Evolutionary conservation across 345 rosid species (phyloP).

Genomic region (Salix udensis): DNA sequence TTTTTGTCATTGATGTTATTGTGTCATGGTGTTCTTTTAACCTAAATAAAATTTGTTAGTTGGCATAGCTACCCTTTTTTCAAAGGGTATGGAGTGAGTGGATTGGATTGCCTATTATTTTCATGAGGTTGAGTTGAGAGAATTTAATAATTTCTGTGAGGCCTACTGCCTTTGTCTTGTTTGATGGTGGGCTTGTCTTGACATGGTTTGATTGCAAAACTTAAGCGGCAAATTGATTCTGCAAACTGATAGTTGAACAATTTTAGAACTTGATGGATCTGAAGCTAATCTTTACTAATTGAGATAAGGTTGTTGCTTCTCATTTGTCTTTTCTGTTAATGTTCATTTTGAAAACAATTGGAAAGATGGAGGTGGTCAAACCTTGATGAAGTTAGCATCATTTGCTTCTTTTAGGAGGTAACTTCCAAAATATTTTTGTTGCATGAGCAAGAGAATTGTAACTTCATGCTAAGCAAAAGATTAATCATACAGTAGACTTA

Average conservation of each 20-base stretch:
- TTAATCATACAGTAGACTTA: not conserved
- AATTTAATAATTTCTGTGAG: not conserved
- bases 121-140: not conserved
- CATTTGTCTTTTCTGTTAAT: not conserved
- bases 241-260: not conserved
- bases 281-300: not conserved
- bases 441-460: not conserved
- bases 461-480: not conserved
- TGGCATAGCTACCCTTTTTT: no score
- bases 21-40: no score
- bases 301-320: not conserved
- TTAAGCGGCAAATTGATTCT: not conserved
- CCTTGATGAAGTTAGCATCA: not conserved
- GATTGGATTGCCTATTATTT: not conserved
- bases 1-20: no score
- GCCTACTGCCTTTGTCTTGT: no score
- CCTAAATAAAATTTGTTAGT: no score
- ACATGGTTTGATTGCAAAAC: no score
- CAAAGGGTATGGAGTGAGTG: not conserved
- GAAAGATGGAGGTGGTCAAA: not conserved
- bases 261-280: not conserved
- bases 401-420: not conserved
- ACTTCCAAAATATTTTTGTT: not conserved
- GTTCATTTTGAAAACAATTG: not conserved
- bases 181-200: no score